Evolutionary conservation across 139 green algal genomes (phyloP), one percentile per base, ranked within the genome.

Genomic region (Spirogloea muscicola): DNA sequence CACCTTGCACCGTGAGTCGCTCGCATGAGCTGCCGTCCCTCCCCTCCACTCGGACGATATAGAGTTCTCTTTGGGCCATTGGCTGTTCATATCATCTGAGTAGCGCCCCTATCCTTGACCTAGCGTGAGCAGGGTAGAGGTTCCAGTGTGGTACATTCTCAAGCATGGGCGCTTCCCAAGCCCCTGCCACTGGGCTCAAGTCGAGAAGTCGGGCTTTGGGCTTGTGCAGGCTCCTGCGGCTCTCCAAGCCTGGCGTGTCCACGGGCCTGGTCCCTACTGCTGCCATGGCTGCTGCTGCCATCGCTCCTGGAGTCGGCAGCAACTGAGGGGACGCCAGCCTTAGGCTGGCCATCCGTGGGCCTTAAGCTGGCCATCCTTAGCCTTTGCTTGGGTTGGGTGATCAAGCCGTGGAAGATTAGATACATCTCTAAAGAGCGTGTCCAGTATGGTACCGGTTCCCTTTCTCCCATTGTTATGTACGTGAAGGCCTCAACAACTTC

Each of bases 231-330:
- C 48, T 74, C 29, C 31, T 74, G 64, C 25, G 29, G 21, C 21
- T 74, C 4, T 74, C 64, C 4, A 74, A 74, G 6, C 64, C 64
- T 34, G 64, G 64, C 21, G n/a, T 13, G 9, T n/a, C 39, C 4
- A 59, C 64, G 40, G 64, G 64, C 13, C 21, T 74, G 5, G 64
- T 74, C 5, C 64, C 64, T 4, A 74, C 64, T 10, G 64, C 64
- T 37, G 25, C 4, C 43, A 68, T 36, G 3, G 59, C 59, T 29
- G 59, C 59, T 6, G 18, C 59, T 31, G 59, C 59, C 43, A 36
- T 68, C n/a, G n/a, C n/a, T n/a, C n/a, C n/a, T n/a, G n/a, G n/a
- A n/a, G n/a, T n/a, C n/a, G n/a, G n/a, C n/a, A n/a, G n/a, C n/a
- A n/a, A n/a, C n/a, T n/a, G n/a, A n/a, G n/a, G n/a, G n/a, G n/a